These are phyloP conservation scores for Elongisporangium prolatum DNA, from an alignment of 352 stramenopile species.

Conservation along the genomic window DNA sequence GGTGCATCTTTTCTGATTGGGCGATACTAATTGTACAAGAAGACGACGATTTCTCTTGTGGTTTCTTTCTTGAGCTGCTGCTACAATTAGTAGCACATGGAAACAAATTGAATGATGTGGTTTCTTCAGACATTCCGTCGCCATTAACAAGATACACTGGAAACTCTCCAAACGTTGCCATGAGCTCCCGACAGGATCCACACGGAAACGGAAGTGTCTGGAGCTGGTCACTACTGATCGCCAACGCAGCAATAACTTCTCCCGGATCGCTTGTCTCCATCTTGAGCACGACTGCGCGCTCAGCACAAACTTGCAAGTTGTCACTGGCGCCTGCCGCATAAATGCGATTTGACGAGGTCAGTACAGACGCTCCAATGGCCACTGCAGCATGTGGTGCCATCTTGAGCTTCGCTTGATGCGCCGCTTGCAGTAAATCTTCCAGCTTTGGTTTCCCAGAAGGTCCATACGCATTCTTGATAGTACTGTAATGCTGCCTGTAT, in stretches of 20 bases:
- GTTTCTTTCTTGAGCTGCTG: slow-evolving; percentile 16
- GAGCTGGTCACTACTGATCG: slow-evolving; percentile 52
- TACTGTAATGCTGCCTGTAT: slow-evolving; percentile 51
- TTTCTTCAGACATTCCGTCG: slow-evolving; percentile 41
- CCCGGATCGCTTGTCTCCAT: slow-evolving; percentile 17
- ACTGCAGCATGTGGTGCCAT: slow-evolving; percentile 22
- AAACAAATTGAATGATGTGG: slow-evolving; percentile 53
- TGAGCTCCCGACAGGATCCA: slow-evolving; percentile 59
- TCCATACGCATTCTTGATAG: slow-evolving; percentile 23
- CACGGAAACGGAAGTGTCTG: slow-evolving; percentile 55
- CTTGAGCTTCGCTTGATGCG: slow-evolving; percentile 20
- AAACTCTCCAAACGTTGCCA: slow-evolving; percentile 70
- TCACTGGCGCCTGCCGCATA: slow-evolving; percentile 34
- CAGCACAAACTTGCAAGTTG: slow-evolving; percentile 43
- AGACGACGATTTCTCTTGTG: slow-evolving; percentile 1
- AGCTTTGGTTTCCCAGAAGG: slow-evolving; percentile 28
- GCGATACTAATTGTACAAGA: slow-evolving; percentile 1
- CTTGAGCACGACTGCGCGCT: slow-evolving; percentile 52
- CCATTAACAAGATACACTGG: slow-evolving; percentile 63
- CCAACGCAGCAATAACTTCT: slow-evolving; percentile 35
- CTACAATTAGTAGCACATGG: slow-evolving; percentile 28
- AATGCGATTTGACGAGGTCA: slow-evolving; percentile 43
- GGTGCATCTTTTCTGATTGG: slow-evolving; percentile 1
- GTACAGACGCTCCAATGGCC: slow-evolving; percentile 42
- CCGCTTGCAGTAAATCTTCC: slow-evolving; percentile 49